Percentiles rank a stretch among this genome's conserved stretches.
These are phyloP conservation scores for Nelumbo lutea DNA, from an alignment of 164 flowering plant genomes.

Conservation along the genomic window DNA sequence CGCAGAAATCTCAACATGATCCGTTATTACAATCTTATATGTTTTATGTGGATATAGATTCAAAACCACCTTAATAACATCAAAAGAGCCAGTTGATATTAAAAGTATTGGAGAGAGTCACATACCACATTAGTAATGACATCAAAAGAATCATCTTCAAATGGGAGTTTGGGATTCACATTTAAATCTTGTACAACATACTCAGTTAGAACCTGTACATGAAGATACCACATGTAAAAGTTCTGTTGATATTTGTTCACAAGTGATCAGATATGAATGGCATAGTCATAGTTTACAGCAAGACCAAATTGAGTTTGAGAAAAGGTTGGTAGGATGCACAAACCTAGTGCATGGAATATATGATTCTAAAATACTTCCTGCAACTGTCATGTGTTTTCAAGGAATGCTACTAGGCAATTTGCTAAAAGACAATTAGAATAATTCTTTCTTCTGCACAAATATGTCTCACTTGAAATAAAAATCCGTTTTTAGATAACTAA, in stretches of 20 bases:
- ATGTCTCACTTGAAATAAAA: too few relatives aligned
- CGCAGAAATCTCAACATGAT: not conserved
- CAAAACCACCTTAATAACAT: not conserved
- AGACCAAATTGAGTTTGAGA: not conserved
- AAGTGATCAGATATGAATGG: not conserved
- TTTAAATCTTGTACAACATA: constrained; percentile 85
- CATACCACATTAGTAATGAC: constrained; percentile 88
- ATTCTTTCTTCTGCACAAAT: too few relatives aligned
- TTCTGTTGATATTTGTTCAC: too few relatives aligned
- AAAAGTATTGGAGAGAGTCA: not conserved
- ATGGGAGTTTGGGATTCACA: constrained; percentile 75
- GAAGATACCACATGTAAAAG: not conserved
- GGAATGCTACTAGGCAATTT: too few relatives aligned
- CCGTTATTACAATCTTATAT: too few relatives aligned
- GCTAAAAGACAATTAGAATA: too few relatives aligned
- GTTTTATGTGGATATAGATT: not conserved
- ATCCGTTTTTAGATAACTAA: too few relatives aligned
- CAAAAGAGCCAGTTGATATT: not conserved
- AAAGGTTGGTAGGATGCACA: too few relatives aligned
- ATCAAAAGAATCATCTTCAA: constrained; percentile 78
- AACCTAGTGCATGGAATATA: too few relatives aligned
- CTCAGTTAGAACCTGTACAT: constrained; percentile 76
- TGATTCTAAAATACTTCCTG: too few relatives aligned
- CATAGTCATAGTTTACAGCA: not conserved
- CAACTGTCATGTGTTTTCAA: too few relatives aligned